Percentiles rank a stretch among this genome's conserved stretches.
Evolutionary conservation across 1,284 basidiomycete species (phyloP).

Genomic region (Grifola frondosa): DNA sequence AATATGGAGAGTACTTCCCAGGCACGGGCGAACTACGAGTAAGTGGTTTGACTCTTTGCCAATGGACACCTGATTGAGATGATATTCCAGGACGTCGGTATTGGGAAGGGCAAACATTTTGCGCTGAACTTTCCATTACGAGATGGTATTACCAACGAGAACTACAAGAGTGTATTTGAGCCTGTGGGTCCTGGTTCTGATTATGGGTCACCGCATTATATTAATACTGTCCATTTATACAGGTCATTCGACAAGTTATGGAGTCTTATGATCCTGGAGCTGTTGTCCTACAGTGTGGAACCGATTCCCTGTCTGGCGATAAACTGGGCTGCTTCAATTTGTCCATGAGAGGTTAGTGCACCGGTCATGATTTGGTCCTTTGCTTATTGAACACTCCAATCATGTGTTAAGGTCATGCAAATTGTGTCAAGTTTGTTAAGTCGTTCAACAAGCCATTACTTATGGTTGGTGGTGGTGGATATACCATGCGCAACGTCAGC

Average conservation of each 20-base stretch:
- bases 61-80: conserved; percentile 4
- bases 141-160: conserved; percentile 95
- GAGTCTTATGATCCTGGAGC: conserved; percentile 95
- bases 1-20: conserved; percentile 99
- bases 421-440: conserved; percentile 97
- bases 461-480: conserved; percentile 95
- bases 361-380: background rate
- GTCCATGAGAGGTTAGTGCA: conserved; percentile 83
- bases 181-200: conserved; percentile 59
- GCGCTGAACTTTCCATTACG: conserved; percentile 93
- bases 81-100: conserved; percentile 77
- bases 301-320: conserved; percentile 97
- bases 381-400: background rate
- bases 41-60: conserved; percentile 29
- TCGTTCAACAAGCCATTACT: conserved; percentile 93
- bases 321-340: conserved; percentile 96
- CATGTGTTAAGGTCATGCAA: conserved; percentile 75
- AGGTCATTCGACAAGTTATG: conserved; percentile 96
- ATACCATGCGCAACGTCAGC: conserved; percentile 98
- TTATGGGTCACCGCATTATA: background rate
- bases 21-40: conserved; percentile 95
- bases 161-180: conserved; percentile 94
- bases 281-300: conserved; percentile 96
- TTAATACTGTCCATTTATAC: conserved; percentile 2
- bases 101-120: conserved; percentile 91